These are phyloP conservation scores for Moricandia moricandioides DNA, from an alignment of 345 rosid genomes.

Conservation along the genomic window DNA sequence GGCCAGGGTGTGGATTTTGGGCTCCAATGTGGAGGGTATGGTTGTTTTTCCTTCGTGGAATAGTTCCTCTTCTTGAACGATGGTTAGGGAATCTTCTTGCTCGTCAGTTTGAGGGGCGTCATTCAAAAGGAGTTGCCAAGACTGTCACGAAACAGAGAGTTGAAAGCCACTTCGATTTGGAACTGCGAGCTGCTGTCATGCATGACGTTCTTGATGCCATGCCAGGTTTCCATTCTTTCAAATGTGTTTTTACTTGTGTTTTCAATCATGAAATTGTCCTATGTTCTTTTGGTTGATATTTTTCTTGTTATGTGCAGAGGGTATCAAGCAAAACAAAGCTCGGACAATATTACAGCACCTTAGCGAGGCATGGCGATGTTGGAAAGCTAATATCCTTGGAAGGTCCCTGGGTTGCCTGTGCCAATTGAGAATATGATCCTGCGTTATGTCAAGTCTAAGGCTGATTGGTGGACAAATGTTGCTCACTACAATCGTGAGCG, in stretches of 20 bases:
- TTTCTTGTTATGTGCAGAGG: conserved; percentile 62
- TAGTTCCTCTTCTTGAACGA: conserved; percentile 91
- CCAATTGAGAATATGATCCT: conserved; percentile 99
- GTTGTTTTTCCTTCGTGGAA: conserved; percentile 96
- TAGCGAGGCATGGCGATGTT: conserved; percentile 99
- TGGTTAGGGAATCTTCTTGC: conserved; percentile 97
- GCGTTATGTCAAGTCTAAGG: conserved; percentile 95
- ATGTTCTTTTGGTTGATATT: conserved; percentile 3
- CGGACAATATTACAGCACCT: conserved; percentile 98
- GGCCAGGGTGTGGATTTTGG: conserved; percentile 99
- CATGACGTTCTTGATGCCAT: conserved; percentile 99
- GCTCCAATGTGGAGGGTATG: conserved; percentile 99
- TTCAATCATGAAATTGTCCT: not conserved
- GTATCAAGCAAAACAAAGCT: conserved; percentile 96
- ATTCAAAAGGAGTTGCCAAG: conserved; percentile 99
- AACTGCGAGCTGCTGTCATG: conserved; percentile 99
- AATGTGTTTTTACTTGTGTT: not conserved
- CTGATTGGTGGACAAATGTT: conserved; percentile 99
- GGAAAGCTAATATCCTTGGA: conserved; percentile 99
- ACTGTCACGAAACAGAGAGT: conserved; percentile 99
- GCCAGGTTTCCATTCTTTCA: conserved; percentile 67
- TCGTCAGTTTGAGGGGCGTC: conserved; percentile 98
- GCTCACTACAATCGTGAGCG: conserved; percentile 99
- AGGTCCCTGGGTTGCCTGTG: conserved; percentile 98
- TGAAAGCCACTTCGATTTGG: conserved; percentile 96